Evolutionary conservation across 23 red algal genomes (phyloP).

Genomic region (Cyanidiococcus yangmingshanensis): DNA sequence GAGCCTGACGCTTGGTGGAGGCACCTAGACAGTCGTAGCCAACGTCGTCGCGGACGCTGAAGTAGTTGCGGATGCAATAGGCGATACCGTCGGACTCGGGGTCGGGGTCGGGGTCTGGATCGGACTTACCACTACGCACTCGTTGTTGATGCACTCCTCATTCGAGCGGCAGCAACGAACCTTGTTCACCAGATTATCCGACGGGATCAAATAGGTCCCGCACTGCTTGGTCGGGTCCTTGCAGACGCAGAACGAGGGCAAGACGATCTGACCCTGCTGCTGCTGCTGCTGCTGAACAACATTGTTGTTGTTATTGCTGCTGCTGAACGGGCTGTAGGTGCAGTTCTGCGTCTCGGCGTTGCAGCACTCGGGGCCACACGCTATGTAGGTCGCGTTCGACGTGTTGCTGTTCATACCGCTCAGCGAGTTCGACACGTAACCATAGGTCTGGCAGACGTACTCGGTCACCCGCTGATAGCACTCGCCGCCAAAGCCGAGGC

Average conservation of each 20-base stretch:
- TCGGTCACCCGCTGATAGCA: background rate
- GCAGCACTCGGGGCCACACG: slow-evolving; percentile 7
- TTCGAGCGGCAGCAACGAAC: background rate
- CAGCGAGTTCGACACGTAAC: background rate
- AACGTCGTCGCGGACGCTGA: too few species aligned
- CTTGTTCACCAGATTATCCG: slow-evolving; percentile 6
- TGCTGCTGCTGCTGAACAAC: too few species aligned
- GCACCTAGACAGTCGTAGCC: too few species aligned
- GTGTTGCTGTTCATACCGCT: background rate
- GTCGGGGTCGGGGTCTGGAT: too few species aligned
- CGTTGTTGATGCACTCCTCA: background rate
- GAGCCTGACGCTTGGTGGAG: too few species aligned
- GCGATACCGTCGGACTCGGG: too few species aligned
- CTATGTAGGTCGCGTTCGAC: background rate
- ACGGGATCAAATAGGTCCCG: slow-evolving; percentile 1
- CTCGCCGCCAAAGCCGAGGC: background rate
- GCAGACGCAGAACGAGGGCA: background rate
- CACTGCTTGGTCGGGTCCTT: slow-evolving; percentile 1
- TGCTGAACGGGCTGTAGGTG: background rate
- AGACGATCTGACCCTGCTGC: too few species aligned
- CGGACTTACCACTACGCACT: background rate
- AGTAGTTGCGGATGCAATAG: too few species aligned
- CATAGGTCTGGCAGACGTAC: background rate
- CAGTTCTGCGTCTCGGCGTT: background rate
- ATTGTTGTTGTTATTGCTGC: too few species aligned